Base-by-base conservation (phyloP, 2,329 filamentous ascomycete genomes). In the Pestalotiopsis sp. region DNA sequence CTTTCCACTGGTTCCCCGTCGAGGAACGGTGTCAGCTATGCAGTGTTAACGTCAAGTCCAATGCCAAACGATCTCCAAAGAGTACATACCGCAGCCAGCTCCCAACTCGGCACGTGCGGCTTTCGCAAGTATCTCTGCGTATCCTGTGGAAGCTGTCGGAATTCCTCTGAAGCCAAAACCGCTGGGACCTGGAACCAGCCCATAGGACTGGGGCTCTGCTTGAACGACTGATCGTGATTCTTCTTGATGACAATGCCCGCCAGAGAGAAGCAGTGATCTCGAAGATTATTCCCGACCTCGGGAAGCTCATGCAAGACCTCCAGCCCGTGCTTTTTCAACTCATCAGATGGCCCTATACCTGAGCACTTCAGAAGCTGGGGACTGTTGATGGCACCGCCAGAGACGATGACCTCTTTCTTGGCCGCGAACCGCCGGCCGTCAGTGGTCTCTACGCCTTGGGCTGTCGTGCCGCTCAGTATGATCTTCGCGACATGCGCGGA, bases 111-210 rank as follows among this genome's bases (percentile, higher is more conserved):
- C 2, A 73, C 69, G 25, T 68, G 39, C 1, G 66, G 62, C 41
- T 66, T 65, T 25, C 56, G 41, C 36, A 73, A 64, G 41, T 66
- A 73, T 1, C 64, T 39, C 39, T 71, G 70, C 57, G 57, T 68
- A 13, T 64, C 60, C 1, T 2, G 9, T 4, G 71, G 68, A 20
- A 74, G 71, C 3, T 57, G 66, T 14, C 31, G 13, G 66, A 73
- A 74, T 60, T 74, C 73, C 3, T 56, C 13, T 4, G 71, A 72
- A 14, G 56, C 31, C 4, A 70, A 59, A 9, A 70, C 64, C 3
- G 62, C 56, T 4, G 69, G 70, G 6, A 69, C 13, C 59, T 84
- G 83, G 71, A 83, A 79, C 76, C 77, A 85, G 11, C 79, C 82
- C 72, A 74, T 74, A 6, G 72, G 71, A 4, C 66, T 71, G 4